A percentile compares a stretch with the other conserved stretches of the same genome.
phyloP scores from a whole-genome alignment of 345 rosid species.

The Turritis glabra region DNA sequence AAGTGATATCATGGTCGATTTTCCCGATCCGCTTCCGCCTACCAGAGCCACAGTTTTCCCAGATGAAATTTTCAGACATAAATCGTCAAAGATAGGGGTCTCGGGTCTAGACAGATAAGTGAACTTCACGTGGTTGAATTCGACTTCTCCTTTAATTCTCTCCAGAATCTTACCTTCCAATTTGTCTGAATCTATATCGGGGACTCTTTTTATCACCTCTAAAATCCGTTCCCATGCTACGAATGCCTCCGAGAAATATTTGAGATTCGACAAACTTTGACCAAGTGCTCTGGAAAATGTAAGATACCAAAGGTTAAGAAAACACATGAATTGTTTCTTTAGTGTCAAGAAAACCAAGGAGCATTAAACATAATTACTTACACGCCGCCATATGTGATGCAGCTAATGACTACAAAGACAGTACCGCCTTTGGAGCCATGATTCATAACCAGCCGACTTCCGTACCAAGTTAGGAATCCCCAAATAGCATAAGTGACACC shows the following conservation, averaged over 20 bases:
- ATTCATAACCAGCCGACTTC: constrained; percentile 82
- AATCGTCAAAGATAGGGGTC: constrained; percentile 60
- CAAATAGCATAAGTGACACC: too few relatives aligned
- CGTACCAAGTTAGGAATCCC: constrained; percentile 97
- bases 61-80: constrained; percentile 67
- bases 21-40: too few relatives aligned
- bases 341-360: constrained; percentile 62
- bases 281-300: constrained; percentile 76
- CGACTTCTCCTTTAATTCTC: constrained; percentile 68
- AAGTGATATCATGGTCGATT: constrained; percentile 80
- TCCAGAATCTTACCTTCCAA: constrained; percentile 63
- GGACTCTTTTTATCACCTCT: constrained; percentile 62
- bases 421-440: too few relatives aligned
- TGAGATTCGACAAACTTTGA: constrained; percentile 59
- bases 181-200: constrained; percentile 77
- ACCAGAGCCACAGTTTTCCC: constrained; percentile 93
- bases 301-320: constrained; percentile 64
- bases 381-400: constrained; percentile 83
- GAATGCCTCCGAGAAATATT: constrained; percentile 62
- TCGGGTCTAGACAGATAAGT: constrained; percentile 83
- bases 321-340: constrained; percentile 22
- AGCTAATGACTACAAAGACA: constrained; percentile 70
- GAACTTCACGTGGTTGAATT: constrained; percentile 81
- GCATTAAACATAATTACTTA: constrained; percentile 47
- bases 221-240: constrained; percentile 73